Evolutionary conservation across 345 rosid species (phyloP).

Genomic region (Bretschneidera sinensis): DNA sequence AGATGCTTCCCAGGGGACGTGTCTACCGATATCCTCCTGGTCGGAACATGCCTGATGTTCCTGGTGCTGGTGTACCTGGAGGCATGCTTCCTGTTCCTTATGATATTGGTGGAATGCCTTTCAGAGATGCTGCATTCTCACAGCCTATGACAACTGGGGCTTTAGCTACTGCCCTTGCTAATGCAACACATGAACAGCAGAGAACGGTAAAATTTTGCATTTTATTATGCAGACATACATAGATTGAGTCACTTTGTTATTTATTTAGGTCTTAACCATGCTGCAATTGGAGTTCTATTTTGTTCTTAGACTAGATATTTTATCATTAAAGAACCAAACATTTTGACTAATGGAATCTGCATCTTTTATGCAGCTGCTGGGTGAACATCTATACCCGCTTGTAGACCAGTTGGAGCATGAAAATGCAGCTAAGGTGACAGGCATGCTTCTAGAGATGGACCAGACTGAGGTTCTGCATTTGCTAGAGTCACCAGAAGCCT

Average conservation of each 20-base stretch:
- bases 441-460: constrained; percentile 85
- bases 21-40: constrained; percentile 77
- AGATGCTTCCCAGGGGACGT: constrained; percentile 92
- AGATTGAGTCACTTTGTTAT: too few relatives aligned
- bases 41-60: constrained; percentile 69
- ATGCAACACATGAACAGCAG: constrained; percentile 62
- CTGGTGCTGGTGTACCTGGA: constrained; percentile 58
- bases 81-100: constrained; percentile 74
- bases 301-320: background rate
- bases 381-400: constrained; percentile 67
- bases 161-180: constrained; percentile 69
- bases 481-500: constrained; percentile 73
- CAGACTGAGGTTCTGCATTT: constrained; percentile 70
- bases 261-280: too few relatives aligned
- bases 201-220: constrained; percentile 43
- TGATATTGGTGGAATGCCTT: constrained; percentile 58
- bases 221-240: background rate
- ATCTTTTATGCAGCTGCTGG: constrained; percentile 43
- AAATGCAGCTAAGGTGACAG: constrained; percentile 70
- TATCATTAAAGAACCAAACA: background rate
- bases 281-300: background rate
- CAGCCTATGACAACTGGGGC: constrained; percentile 55
- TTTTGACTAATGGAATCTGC: background rate
- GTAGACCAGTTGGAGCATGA: constrained; percentile 71
- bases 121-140: constrained; percentile 39